These are phyloP conservation scores for Plasmodium malariae DNA, from an alignment of 169 alveolate species.

Conservation along the genomic window DNA sequence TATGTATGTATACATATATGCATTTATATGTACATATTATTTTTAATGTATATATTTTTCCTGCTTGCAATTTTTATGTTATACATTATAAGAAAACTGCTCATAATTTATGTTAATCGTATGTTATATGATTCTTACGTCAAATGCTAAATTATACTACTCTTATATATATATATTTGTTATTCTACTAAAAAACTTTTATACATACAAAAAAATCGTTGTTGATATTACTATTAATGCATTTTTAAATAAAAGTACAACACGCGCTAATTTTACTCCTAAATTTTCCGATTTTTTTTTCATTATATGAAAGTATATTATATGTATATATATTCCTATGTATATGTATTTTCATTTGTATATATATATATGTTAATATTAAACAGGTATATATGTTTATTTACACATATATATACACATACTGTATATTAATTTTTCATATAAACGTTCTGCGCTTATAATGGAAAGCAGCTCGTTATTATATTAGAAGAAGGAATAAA, in stretches of 20 bases:
- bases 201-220: neutral
- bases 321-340: neutral
- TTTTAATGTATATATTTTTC: neutral
- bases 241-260: constrained; percentile 44
- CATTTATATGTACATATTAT: neutral
- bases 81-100: neutral
- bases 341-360: neutral
- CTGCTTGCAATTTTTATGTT: neutral
- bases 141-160: too few species aligned
- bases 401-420: neutral
- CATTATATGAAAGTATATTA: constrained; percentile 5
- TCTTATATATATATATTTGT: too few species aligned
- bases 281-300: constrained; percentile 49
- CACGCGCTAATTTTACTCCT: constrained; percentile 13
- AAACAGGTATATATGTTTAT: neutral
- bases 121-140: too few species aligned
- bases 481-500: neutral
- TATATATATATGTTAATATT: neutral
- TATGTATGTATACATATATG: neutral
- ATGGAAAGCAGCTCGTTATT: constrained; percentile 8
- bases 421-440: neutral
- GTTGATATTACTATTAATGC: neutral
- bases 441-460: neutral
- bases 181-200: neutral
- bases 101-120: too few species aligned